phyloP scores from a whole-genome alignment of 2,329 filamentous ascomycete genomes.

The Aspergillus japonicus region DNA sequence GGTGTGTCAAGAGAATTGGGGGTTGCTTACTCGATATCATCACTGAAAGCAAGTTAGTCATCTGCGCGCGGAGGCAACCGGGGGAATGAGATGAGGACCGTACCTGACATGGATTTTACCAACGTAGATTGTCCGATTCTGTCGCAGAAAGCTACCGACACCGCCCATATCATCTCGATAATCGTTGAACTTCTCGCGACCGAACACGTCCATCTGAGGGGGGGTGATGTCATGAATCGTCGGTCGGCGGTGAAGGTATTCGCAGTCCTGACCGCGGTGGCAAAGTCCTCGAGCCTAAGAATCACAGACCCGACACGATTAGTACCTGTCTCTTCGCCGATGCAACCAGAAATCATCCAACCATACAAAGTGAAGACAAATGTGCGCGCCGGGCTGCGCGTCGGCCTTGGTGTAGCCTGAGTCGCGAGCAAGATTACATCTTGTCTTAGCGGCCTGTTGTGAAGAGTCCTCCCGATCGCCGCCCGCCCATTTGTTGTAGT shows the following conservation, averaged over 20 bases:
- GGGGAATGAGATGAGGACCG: slow-evolving; percentile 70
- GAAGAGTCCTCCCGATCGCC: slow-evolving; percentile 93
- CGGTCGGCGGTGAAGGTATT: slow-evolving; percentile 88
- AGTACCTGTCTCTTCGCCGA: background rate
- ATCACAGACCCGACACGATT: background rate
- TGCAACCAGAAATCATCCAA: background rate
- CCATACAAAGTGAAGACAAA: slow-evolving; percentile 79
- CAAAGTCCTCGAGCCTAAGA: slow-evolving; percentile 39
- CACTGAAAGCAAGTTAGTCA: background rate
- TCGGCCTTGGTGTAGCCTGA: slow-evolving; percentile 77
- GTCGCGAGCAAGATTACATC: slow-evolving; percentile 82
- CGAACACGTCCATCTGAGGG: slow-evolving; percentile 92
- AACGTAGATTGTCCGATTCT: slow-evolving; percentile 91
- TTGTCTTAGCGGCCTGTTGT: slow-evolving; percentile 74
- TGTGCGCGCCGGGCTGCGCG: slow-evolving; percentile 74
- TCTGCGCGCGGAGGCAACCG: background rate
- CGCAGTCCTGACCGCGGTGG: slow-evolving; percentile 86
- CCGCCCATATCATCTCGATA: slow-evolving; percentile 98
- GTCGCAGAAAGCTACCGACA: slow-evolving; percentile 87
- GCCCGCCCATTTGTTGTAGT: slow-evolving; percentile 98
- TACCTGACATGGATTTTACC: slow-evolving; percentile 93
- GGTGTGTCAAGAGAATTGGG: background rate
- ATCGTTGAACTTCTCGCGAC: slow-evolving; percentile 85
- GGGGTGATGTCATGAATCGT: slow-evolving; percentile 86
- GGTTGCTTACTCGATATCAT: background rate